phyloP scores from a whole-genome alignment of 1,284 basidiomycete genomes.

The Ganoderma lingzhi region DNA sequence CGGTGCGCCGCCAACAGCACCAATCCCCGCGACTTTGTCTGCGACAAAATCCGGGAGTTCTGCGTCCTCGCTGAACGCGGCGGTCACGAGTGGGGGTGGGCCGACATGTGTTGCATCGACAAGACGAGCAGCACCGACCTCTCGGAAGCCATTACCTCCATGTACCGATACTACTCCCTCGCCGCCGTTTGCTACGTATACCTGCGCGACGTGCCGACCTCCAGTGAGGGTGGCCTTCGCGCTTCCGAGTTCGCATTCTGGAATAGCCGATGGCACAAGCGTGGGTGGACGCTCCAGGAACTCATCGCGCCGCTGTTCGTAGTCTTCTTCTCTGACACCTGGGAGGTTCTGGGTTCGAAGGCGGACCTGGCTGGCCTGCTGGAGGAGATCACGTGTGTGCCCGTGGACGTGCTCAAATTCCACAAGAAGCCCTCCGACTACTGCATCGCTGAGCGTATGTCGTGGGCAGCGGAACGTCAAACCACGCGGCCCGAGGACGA shows the following conservation, averaged over 20 bases:
- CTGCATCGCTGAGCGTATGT: background rate
- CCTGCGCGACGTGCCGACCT: background rate
- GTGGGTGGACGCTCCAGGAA: conserved; percentile 10
- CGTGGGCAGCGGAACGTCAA: conserved; percentile 1
- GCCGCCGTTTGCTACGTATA: conserved; percentile 1
- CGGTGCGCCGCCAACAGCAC: background rate
- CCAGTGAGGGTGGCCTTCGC: no score
- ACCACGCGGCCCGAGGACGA: conserved; percentile 5
- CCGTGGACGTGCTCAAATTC: background rate
- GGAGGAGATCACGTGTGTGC: background rate
- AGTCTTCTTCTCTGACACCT: background rate
- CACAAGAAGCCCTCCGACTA: background rate
- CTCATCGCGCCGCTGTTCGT: background rate
- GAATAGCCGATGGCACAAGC: background rate
- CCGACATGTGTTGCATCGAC: conserved; percentile 9
- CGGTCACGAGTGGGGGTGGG: background rate
- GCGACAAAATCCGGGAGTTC: background rate
- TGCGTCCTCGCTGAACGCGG: background rate
- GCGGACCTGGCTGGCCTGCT: background rate
- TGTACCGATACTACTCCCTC: background rate
- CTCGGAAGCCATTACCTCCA: background rate
- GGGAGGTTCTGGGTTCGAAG: background rate
- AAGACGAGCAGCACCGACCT: conserved; percentile 9
- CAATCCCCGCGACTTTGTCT: background rate
- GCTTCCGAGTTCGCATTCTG: background rate